Evolutionary conservation across 305 asterid genomes (phyloP).

Genomic region (Solanum hybrid): DNA sequence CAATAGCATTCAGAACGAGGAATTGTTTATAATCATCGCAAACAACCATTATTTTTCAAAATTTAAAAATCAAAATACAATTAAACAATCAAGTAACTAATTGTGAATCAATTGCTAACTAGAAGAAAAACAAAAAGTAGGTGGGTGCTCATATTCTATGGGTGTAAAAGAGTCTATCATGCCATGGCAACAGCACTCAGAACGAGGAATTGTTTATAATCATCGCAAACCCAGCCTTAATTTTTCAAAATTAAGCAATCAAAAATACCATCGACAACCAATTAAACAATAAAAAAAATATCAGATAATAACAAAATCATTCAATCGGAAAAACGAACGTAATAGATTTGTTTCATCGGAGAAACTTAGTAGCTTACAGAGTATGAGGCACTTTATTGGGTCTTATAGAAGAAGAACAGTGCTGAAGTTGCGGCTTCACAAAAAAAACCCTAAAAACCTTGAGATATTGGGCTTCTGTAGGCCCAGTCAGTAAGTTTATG

Average conservation of each 20-base stretch:
- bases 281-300: neutral
- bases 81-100: neutral
- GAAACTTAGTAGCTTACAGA: neutral
- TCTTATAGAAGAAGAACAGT: neutral
- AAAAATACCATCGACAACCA: neutral
- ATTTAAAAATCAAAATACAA: neutral
- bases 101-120: neutral
- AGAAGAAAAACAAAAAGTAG: neutral
- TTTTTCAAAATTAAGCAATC: neutral
- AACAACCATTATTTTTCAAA: neutral
- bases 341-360: accelerated
- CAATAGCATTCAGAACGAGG: neutral
- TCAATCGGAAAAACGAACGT: neutral
- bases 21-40: neutral
- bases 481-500: neutral
- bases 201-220: slow-evolving; percentile 67
- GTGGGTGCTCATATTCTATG: slow-evolving; percentile 71
- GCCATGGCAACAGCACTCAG: slow-evolving; percentile 55
- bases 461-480: neutral
- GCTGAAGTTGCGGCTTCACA: neutral
- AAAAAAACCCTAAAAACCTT: neutral
- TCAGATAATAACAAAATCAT: neutral
- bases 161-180: slow-evolving; percentile 61
- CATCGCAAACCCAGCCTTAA: slow-evolving; percentile 23
- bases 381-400: neutral